phyloP scores from a whole-genome alignment of 306 rosid species.

The Dryas drummondii region DNA sequence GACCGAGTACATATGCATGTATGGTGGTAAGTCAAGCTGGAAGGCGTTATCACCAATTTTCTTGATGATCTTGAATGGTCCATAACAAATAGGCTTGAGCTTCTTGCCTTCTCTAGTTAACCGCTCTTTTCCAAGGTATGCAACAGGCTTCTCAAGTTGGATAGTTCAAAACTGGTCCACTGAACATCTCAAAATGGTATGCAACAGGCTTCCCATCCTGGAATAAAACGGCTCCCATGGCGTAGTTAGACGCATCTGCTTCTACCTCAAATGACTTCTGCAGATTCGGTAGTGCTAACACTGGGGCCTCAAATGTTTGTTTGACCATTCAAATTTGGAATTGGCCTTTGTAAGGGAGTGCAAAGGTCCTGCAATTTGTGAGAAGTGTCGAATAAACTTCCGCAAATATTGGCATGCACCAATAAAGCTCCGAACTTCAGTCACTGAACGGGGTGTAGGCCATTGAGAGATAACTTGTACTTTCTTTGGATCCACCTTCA shows the following conservation, averaged over 20 bases:
- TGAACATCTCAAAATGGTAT: not conserved
- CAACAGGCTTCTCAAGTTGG: too few relatives aligned
- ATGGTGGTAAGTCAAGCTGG: not conserved
- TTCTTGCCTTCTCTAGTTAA: not conserved
- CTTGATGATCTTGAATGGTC: not conserved
- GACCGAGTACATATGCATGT: conserved; percentile 1
- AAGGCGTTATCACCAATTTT: not conserved
- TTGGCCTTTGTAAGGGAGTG: too few relatives aligned
- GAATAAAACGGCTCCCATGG: not conserved
- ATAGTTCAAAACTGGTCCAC: too few relatives aligned
- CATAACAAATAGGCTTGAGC: not conserved
- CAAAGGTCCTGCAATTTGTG: not conserved
- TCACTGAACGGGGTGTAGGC: not conserved
- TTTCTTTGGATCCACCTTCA: not conserved
- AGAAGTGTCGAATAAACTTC: not conserved
- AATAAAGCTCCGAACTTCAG: not conserved
- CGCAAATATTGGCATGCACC: not conserved
- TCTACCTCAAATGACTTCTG: not conserved
- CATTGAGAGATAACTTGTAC: not conserved
- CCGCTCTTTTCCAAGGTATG: not conserved
- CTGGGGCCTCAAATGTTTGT: not conserved
- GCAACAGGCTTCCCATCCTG: conserved; percentile 1
- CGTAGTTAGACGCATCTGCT: not conserved
- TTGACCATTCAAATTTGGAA: not conserved
- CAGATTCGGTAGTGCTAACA: not conserved